phyloP scores from a whole-genome alignment of 257 asterid genomes.

The Lantana camara region DNA sequence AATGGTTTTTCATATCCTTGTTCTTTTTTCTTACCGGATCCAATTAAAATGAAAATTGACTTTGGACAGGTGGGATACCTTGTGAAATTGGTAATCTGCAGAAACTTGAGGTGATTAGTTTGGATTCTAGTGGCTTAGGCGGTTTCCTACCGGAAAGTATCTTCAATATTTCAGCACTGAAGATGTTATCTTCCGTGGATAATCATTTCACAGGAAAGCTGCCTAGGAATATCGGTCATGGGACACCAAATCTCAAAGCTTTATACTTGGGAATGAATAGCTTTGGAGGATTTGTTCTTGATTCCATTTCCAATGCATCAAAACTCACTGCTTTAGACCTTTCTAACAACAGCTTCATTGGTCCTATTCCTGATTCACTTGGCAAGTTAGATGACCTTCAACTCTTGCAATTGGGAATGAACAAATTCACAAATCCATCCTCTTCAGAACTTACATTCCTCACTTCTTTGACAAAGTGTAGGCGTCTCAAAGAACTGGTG shows the following conservation, averaged over 20 bases:
- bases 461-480: constrained; percentile 22
- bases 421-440: constrained; percentile 5
- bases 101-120: constrained; percentile 23
- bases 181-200: not conserved
- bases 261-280: constrained; percentile 25
- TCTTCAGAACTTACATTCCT: constrained; percentile 9
- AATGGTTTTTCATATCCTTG: too few species aligned
- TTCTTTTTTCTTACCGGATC: not conserved
- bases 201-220: constrained; percentile 28
- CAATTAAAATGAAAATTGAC: too few species aligned
- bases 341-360: constrained; percentile 11
- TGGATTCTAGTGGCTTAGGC: not conserved
- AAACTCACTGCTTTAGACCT: constrained; percentile 12
- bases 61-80: constrained; percentile 35
- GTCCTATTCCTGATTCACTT: constrained; percentile 19
- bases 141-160: constrained; percentile 31
- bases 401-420: not conserved
- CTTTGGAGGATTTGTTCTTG: constrained; percentile 25
- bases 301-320: constrained; percentile 26
- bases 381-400: constrained; percentile 19
- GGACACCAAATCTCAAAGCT: constrained; percentile 32
- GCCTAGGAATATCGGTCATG: constrained; percentile 24
- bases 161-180: constrained; percentile 41
- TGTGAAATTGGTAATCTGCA: constrained; percentile 38
- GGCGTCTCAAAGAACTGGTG: not conserved